Conservation (phyloP, 2,329 filamentous ascomycete genomes). For the Tolypocladium paradoxum region DNA sequence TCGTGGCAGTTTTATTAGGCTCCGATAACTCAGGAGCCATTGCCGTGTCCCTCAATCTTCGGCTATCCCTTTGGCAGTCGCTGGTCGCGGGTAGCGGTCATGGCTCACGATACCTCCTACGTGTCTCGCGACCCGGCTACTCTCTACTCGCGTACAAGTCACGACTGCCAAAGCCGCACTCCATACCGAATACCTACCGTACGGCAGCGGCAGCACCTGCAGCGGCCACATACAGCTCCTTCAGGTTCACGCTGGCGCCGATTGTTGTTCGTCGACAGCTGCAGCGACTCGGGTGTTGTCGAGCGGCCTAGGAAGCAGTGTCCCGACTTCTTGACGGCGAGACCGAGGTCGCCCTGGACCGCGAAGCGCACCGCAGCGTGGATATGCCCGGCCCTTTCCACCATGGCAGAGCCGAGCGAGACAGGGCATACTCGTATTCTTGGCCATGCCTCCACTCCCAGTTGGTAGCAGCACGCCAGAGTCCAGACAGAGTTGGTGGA, state of each 20-base stretch:
- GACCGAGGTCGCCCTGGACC: conserved; percentile 17
- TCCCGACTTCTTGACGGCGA: conserved; percentile 24
- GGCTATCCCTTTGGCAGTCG: too few species aligned
- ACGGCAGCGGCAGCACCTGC: too few species aligned
- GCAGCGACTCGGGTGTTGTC: conserved; percentile 19
- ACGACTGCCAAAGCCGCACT: too few species aligned
- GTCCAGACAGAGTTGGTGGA: conserved; percentile 17
- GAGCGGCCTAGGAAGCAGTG: conserved; percentile 24
- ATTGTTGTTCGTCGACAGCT: conserved; percentile 22
- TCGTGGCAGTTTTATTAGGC: too few species aligned
- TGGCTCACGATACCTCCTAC: too few species aligned
- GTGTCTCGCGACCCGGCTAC: too few species aligned
- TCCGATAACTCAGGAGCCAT: too few species aligned
- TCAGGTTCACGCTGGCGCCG: conserved; percentile 15
- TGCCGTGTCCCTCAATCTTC: too few species aligned
- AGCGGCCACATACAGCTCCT: conserved; percentile 13
- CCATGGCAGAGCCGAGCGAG: conserved; percentile 24
- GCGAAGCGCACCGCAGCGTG: conserved; percentile 26
- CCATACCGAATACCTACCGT: too few species aligned
- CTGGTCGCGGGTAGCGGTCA: too few species aligned
- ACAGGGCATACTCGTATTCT: too few species aligned
- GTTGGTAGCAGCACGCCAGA: conserved; percentile 25
- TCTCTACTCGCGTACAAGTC: too few species aligned
- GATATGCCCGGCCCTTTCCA: conserved; percentile 19
- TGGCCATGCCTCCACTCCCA: conserved; percentile 30